Percentiles rank a stretch among this genome's conserved stretches.
These are phyloP conservation scores for Orobanche coerulescens DNA, from an alignment of 257 asterid species.

Conservation along the genomic window DNA sequence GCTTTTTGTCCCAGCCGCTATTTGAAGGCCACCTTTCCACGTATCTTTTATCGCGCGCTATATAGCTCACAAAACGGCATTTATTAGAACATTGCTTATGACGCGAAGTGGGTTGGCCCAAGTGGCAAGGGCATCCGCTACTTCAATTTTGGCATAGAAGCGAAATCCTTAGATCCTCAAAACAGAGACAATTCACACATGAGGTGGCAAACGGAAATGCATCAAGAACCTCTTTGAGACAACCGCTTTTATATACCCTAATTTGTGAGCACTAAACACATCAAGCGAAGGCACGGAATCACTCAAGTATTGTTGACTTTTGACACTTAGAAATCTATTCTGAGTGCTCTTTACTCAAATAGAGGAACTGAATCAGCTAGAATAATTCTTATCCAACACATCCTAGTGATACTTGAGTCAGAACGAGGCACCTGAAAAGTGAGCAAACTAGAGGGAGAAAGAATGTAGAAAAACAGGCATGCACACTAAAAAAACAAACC, in stretches of 20 bases:
- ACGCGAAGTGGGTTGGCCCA: too few relatives aligned
- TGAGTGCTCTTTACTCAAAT: neutral
- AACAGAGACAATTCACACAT: too few relatives aligned
- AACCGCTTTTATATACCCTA: neutral
- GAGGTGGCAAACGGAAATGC: slow-evolving; percentile 4
- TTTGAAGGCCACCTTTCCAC: too few relatives aligned
- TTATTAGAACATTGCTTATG: too few relatives aligned
- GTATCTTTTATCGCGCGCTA: too few relatives aligned
- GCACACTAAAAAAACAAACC: neutral
- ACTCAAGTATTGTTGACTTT: neutral
- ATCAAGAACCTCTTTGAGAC: neutral
- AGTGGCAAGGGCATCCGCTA: too few relatives aligned
- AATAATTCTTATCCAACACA: neutral
- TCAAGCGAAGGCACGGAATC: neutral
- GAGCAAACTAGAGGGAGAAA: neutral
- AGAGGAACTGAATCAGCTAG: slow-evolving; percentile 11
- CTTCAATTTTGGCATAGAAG: too few relatives aligned
- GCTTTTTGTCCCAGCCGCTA: too few relatives aligned
- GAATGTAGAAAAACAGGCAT: neutral
- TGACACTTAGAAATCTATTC: neutral
- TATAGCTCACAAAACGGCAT: too few relatives aligned
- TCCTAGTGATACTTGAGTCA: neutral
- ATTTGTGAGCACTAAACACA: neutral
- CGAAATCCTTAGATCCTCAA: too few relatives aligned
- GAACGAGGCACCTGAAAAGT: neutral